Evolutionary conservation across 2,329 filamentous ascomycete genomes (phyloP).

Genomic region (Fusarium austroafricanum): DNA sequence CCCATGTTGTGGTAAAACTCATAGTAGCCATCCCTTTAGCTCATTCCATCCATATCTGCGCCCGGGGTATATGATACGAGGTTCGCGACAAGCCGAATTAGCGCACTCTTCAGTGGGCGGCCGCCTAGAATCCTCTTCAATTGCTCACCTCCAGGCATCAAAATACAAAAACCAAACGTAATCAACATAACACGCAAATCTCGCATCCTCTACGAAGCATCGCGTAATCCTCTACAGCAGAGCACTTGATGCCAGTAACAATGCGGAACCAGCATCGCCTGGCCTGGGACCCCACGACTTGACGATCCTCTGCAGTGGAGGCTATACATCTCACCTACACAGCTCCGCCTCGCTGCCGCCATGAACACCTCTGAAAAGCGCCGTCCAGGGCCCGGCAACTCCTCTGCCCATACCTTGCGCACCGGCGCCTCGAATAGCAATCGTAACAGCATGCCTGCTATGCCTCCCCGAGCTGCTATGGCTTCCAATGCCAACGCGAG

Average conservation of each 20-base stretch:
- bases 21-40: not conserved
- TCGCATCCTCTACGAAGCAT: not conserved
- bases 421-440: slow-evolving; percentile 47
- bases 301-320: slow-evolving; percentile 39
- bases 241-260: slow-evolving; percentile 41
- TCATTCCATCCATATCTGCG: slow-evolving; percentile 7
- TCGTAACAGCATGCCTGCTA: slow-evolving; percentile 47
- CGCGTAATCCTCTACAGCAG: slow-evolving; percentile 4
- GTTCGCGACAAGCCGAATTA: slow-evolving; percentile 12
- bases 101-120: slow-evolving; percentile 32
- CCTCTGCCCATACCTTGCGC: slow-evolving; percentile 33
- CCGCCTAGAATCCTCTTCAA: slow-evolving; percentile 19
- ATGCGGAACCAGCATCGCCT: slow-evolving; percentile 48
- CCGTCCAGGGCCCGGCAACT: slow-evolving; percentile 50
- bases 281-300: slow-evolving; percentile 45
- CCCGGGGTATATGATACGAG: slow-evolving; percentile 3
- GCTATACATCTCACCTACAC: slow-evolving; percentile 20
- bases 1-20: not conserved
- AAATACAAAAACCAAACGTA: slow-evolving; percentile 26
- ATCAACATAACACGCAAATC: slow-evolving; percentile 19
- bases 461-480: slow-evolving; percentile 49
- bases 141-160: slow-evolving; percentile 35
- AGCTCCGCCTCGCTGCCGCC: slow-evolving; percentile 20
- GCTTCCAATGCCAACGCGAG: slow-evolving; percentile 37
- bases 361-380: slow-evolving; percentile 61